Conservation (phyloP, 768 basidiomycete species). For the Lactarius psammicola region DNA sequence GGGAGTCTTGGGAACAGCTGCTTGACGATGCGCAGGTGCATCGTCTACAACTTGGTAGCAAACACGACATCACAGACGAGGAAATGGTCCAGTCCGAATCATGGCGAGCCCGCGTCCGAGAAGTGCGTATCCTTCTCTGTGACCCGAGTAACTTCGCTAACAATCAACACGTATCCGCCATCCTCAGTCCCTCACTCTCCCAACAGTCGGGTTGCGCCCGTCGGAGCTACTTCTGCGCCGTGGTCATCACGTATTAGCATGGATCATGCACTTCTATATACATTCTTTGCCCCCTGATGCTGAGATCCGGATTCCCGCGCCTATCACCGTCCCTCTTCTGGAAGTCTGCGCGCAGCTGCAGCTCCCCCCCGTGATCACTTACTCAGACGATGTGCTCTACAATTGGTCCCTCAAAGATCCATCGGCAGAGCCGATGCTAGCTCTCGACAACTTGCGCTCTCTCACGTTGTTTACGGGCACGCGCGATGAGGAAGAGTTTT, state of each 20-base stretch:
- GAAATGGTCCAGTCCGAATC: slow-evolving; percentile 38
- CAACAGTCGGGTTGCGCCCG: slow-evolving; percentile 36
- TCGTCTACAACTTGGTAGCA: slow-evolving; percentile 55
- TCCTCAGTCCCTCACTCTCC: slow-evolving; percentile 43
- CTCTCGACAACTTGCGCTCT: slow-evolving; percentile 58
- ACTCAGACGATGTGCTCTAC: slow-evolving; percentile 89
- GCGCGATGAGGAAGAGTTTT: slow-evolving; percentile 82
- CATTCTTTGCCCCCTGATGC: slow-evolving; percentile 39
- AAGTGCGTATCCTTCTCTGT: slow-evolving; percentile 35
- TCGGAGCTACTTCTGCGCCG: slow-evolving; percentile 51
- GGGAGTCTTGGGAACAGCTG: slow-evolving; percentile 69
- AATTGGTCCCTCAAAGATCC: slow-evolving; percentile 55
- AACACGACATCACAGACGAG: slow-evolving; percentile 31
- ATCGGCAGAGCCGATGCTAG: slow-evolving; percentile 37
- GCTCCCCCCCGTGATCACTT: slow-evolving; percentile 85
- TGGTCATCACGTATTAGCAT: slow-evolving; percentile 54
- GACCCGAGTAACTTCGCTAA: not conserved
- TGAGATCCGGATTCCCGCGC: slow-evolving; percentile 60
- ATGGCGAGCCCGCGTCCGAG: slow-evolving; percentile 45
- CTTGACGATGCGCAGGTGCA: slow-evolving; percentile 50
- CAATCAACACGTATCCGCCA: slow-evolving; percentile 12
- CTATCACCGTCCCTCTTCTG: slow-evolving; percentile 73
- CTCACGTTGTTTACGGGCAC: slow-evolving; percentile 75
- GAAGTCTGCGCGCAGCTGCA: slow-evolving; percentile 67
- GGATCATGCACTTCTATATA: slow-evolving; percentile 56